phyloP scores from a whole-genome alignment of 345 rosid species.

The Triadica sebifera region DNA sequence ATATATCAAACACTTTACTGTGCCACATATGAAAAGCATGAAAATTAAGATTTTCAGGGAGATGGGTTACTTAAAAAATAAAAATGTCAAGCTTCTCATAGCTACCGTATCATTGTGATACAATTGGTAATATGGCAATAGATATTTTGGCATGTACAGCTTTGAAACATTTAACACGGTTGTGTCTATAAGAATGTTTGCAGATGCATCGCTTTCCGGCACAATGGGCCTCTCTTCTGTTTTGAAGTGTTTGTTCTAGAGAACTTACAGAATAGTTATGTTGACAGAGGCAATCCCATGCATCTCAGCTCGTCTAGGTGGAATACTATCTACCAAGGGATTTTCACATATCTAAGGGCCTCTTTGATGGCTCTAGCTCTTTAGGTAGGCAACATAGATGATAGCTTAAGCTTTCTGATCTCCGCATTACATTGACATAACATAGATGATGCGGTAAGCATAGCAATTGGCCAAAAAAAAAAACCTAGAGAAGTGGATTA shows the following conservation, averaged over 20 bases:
- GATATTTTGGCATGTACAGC: conserved; percentile 3
- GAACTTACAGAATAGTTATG: neutral
- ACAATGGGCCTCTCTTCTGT: neutral
- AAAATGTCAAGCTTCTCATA: too few relatives aligned
- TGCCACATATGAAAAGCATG: neutral
- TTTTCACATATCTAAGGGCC: too few relatives aligned
- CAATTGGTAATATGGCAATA: neutral
- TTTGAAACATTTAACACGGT: neutral
- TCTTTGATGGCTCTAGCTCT: too few relatives aligned
- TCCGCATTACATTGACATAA: too few relatives aligned
- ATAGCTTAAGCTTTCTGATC: too few relatives aligned
- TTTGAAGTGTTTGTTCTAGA: neutral
- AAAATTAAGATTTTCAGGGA: neutral
- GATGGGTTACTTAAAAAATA: too few relatives aligned
- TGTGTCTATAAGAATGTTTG: neutral
- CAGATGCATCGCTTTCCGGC: neutral
- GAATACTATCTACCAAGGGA: too few relatives aligned
- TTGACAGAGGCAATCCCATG: too few relatives aligned
- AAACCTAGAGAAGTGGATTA: neutral
- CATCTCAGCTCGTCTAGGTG: neutral
- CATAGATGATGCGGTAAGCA: too few relatives aligned
- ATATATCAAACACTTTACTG: neutral
- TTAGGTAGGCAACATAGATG: too few relatives aligned
- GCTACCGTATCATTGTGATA: neutral
- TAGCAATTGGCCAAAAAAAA: too few relatives aligned